A percentile compares a stretch with the other conserved stretches of the same genome.
phyloP scores from a whole-genome alignment of 1,139 yeast species.

The Keqinozyma sinolaborantium region DNA sequence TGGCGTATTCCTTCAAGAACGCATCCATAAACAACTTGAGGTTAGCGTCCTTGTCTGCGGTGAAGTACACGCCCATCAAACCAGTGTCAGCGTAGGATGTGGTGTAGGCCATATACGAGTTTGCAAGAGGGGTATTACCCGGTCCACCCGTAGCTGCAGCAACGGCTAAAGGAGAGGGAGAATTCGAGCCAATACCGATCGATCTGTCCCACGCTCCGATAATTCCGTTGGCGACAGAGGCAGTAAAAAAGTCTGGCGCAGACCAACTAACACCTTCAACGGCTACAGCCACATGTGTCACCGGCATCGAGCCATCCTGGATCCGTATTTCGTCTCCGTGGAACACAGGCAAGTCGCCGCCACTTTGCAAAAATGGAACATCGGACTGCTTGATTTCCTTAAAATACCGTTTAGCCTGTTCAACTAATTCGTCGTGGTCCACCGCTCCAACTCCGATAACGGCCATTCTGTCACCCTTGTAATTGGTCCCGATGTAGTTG shows the following conservation, averaged over 20 bases:
- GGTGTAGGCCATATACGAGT: constrained; percentile 93
- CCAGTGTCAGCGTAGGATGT: constrained; percentile 98
- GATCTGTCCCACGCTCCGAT: constrained; percentile 98
- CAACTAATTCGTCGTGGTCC: constrained; percentile 78
- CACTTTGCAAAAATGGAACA: constrained; percentile 64
- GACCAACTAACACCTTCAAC: constrained; percentile 99
- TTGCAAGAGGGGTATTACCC: constrained; percentile 61
- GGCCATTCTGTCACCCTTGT: constrained; percentile 97
- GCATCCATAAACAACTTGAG: constrained; percentile 68
- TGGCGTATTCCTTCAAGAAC: constrained; percentile 81
- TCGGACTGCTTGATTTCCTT: constrained; percentile 71
- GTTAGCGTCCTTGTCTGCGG: constrained; percentile 71
- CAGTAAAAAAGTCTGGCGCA: constrained; percentile 92
- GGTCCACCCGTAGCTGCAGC: constrained; percentile 67
- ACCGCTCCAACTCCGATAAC: constrained; percentile 94
- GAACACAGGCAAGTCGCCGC: constrained; percentile 78
- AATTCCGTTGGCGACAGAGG: constrained; percentile 93
- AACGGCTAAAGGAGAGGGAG: constrained; percentile 76
- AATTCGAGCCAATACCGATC: constrained; percentile 67
- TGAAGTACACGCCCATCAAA: constrained; percentile 92
- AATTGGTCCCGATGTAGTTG: constrained; percentile 78
- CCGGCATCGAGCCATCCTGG: constrained; percentile 79
- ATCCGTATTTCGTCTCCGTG: constrained; percentile 84
- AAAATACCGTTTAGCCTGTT: constrained; percentile 71
- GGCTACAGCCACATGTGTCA: constrained; percentile 88